phyloP scores from a whole-genome alignment of 352 stramenopile genomes.

The Phytophthora podocarpi region DNA sequence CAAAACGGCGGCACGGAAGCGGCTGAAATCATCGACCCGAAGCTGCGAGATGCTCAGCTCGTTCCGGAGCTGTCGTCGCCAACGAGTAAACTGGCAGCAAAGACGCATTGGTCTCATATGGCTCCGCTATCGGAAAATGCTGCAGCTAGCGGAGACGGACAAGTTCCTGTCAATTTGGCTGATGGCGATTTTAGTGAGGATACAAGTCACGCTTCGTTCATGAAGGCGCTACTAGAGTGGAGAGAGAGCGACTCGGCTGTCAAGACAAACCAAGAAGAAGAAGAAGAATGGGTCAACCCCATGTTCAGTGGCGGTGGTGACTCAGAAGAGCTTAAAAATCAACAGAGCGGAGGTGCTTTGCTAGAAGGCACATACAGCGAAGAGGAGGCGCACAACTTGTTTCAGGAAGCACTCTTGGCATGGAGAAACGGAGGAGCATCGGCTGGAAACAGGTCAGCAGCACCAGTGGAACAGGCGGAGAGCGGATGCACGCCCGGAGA shows the following conservation, averaged over 20 bases:
- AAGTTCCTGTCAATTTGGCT: slow-evolving; percentile 72
- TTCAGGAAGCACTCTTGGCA: slow-evolving; percentile 58
- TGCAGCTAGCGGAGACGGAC: slow-evolving; percentile 8
- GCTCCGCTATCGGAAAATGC: slow-evolving; percentile 52
- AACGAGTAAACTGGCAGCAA: slow-evolving; percentile 21
- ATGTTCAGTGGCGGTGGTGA: slow-evolving; percentile 22
- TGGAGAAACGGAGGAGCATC: slow-evolving; percentile 47
- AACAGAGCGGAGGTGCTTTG: slow-evolving; percentile 44
- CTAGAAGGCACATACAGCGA: slow-evolving; percentile 71
- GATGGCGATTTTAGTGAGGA: slow-evolving; percentile 81
- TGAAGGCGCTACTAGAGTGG: slow-evolving; percentile 84
- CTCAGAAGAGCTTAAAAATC: slow-evolving; percentile 9
- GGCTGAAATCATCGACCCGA: slow-evolving; percentile 64
- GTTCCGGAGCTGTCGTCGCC: slow-evolving; percentile 37
- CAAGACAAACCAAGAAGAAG: slow-evolving; percentile 36
- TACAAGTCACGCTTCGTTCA: slow-evolving; percentile 73
- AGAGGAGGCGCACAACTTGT: slow-evolving; percentile 69
- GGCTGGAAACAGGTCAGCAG: neutral
- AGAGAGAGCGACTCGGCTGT: slow-evolving; percentile 40
- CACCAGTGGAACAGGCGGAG: slow-evolving; percentile 49
- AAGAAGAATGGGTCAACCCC: slow-evolving; percentile 71
- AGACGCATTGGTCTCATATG: slow-evolving; percentile 77
- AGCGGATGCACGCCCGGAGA: slow-evolving; percentile 44
- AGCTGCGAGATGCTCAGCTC: slow-evolving; percentile 44
- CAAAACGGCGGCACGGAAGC: slow-evolving; percentile 4